Base-by-base conservation (phyloP, 2,329 filamentous ascomycete genomes). In the Neonectria ditissima region DNA sequence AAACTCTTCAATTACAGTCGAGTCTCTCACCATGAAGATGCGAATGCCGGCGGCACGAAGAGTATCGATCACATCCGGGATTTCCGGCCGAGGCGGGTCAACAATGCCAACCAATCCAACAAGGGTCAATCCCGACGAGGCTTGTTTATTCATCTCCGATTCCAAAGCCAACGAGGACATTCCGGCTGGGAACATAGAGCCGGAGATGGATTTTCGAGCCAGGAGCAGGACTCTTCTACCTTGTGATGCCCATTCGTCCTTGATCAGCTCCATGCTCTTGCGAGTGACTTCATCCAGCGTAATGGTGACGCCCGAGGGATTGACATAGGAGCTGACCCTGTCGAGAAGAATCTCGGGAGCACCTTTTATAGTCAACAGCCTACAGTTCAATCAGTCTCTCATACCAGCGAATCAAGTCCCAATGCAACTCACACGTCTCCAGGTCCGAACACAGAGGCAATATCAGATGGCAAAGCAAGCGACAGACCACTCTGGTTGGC, bases 41-140 rank as follows among this genome's bases (percentile, higher is more conserved):
- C 89, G 83, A 57, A 94, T 91, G 1, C 90, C 90, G 4, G 92
- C 92, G 1, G 86, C 82, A 13, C 91, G 86, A 16, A 93, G 81
- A 0, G 86, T 91, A n/a, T 81, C 79, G 44, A 93, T 87, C 0
- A 91, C 88, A 2, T 84, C 85, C 0, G 86, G 88, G 4, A 92
- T 92, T 74, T 94, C 92, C 0, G 88, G 85, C 0, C 92, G 89
- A 57, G 92, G 88, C 1, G 92, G 92, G 69, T 95, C 92, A 55
- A 93, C 92, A 32, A 96, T 89, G 43, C 91, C 92, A 26, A 94
- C 87, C 4, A 97, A 80, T 14, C 93, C 93, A 26, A 91, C 87
- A 66, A 95, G 88, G 0, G 85, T 87, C 32, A 96, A 83, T 4
- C 88, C 85, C 2, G 83, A 80, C 51, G 78, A 81, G 37, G 86